Evolutionary conservation across 805 yeast species (phyloP).

Genomic region (Candida manassasensis): DNA sequence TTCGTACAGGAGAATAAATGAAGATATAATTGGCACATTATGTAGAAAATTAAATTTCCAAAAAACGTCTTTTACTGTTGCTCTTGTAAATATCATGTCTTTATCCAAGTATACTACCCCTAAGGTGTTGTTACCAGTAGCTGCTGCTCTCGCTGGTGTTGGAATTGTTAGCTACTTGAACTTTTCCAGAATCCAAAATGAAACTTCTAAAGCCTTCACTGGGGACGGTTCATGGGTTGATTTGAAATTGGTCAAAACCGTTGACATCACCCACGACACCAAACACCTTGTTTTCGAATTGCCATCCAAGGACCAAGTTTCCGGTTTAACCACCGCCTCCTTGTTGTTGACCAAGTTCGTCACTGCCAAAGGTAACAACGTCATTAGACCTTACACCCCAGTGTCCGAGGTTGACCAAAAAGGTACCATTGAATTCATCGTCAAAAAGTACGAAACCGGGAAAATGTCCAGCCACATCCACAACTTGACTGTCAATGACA

Average conservation of each 20-base stretch:
- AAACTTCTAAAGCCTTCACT: slow-evolving; percentile 44
- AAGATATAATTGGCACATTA: too few species aligned
- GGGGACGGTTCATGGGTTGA: slow-evolving; percentile 67
- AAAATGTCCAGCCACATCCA: slow-evolving; percentile 74
- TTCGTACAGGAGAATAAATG: too few species aligned
- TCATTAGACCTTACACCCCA: slow-evolving; percentile 89
- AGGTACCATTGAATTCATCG: slow-evolving; percentile 74
- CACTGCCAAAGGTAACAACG: slow-evolving; percentile 79
- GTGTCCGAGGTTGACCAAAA: slow-evolving; percentile 60
- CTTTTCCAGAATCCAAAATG: slow-evolving; percentile 24
- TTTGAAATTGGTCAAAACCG: slow-evolving; percentile 49
- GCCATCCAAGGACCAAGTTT: slow-evolving; percentile 57
- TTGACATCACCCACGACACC: slow-evolving; percentile 56
- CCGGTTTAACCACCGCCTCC: slow-evolving; percentile 80
- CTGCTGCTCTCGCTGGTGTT: slow-evolving; percentile 28
- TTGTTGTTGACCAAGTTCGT: slow-evolving; percentile 75
- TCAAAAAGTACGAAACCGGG: slow-evolving; percentile 83
- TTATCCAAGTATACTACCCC: slow-evolving; percentile 22
- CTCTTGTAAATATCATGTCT: slow-evolving; percentile 1
- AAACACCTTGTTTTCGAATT: slow-evolving; percentile 68
- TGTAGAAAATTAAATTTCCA: too few species aligned
- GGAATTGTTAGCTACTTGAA: slow-evolving; percentile 26
- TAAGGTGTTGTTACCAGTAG: slow-evolving; percentile 25
- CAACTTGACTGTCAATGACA: slow-evolving; percentile 69
- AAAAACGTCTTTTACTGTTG: too few species aligned